phyloP scores from a whole-genome alignment of 352 stramenopile species.

The Stephanocyclus meneghinianus region DNA sequence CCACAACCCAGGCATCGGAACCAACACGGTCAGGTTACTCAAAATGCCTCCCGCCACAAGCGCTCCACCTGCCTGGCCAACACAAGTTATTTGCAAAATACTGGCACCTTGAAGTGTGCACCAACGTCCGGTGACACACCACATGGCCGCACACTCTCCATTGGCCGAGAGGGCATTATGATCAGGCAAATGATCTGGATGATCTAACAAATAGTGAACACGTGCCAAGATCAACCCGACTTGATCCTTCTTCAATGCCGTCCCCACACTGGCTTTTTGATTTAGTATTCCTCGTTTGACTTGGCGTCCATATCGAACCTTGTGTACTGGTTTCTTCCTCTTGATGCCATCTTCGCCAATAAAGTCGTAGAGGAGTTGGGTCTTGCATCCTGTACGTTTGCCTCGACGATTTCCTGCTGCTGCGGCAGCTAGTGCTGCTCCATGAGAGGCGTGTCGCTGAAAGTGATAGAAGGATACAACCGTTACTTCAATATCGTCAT shows the following conservation, averaged over 20 bases:
- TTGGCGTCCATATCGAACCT: slow-evolving; percentile 51
- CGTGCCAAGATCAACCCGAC: slow-evolving; percentile 46
- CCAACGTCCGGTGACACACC: slow-evolving; percentile 53
- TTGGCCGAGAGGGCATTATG: slow-evolving; percentile 51
- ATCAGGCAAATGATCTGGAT: slow-evolving; percentile 49
- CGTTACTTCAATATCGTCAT: slow-evolving; percentile 38
- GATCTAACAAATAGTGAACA: slow-evolving; percentile 50
- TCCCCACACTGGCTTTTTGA: slow-evolving; percentile 40
- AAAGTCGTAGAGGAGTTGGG: slow-evolving; percentile 32
- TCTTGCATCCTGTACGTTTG: slow-evolving; percentile 28
- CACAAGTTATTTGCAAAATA: slow-evolving; percentile 53
- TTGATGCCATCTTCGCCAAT: slow-evolving; percentile 34
- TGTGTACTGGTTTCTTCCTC: slow-evolving; percentile 44
- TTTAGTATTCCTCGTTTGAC: slow-evolving; percentile 48
- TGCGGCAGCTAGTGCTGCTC: slow-evolving; percentile 13
- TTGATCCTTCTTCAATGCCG: slow-evolving; percentile 48
- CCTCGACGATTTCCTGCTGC: slow-evolving; percentile 25
- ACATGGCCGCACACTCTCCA: slow-evolving; percentile 55
- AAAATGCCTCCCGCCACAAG: slow-evolving; percentile 46
- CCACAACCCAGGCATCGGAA: slow-evolving; percentile 59
- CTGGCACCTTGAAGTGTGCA: slow-evolving; percentile 54
- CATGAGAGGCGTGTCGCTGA: slow-evolving; percentile 21
- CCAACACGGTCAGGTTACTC: slow-evolving; percentile 47
- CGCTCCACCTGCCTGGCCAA: slow-evolving; percentile 53
- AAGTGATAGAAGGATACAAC: slow-evolving; percentile 66